These are phyloP conservation scores for Neospermospora avenae DNA, from an alignment of 2,329 filamentous ascomycete genomes.

Conservation along the genomic window DNA sequence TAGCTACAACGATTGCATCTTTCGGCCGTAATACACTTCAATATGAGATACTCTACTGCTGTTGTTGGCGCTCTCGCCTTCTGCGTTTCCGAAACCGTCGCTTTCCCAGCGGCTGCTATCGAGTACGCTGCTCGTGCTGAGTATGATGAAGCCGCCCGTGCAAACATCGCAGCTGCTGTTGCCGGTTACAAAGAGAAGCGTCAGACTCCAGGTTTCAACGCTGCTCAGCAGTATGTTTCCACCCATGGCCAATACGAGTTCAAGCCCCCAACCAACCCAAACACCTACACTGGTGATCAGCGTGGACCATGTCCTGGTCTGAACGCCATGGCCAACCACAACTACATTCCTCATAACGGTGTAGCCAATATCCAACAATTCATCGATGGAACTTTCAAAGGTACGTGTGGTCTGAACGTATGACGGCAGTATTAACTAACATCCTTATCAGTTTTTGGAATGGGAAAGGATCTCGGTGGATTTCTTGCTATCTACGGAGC, in stretches of 20 bases:
- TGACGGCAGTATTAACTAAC: neutral
- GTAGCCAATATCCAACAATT: slow-evolving; percentile 33
- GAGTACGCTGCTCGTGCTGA: slow-evolving; percentile 20
- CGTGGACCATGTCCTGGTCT: slow-evolving; percentile 36
- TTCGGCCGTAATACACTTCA: neutral
- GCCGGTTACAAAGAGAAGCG: neutral
- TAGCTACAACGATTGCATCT: neutral
- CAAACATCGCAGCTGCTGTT: slow-evolving; percentile 9
- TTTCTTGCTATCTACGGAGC: slow-evolving; percentile 43
- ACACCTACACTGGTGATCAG: slow-evolving; percentile 20
- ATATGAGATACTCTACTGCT: slow-evolving; percentile 16
- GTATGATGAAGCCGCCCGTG: slow-evolving; percentile 7
- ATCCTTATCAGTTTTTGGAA: slow-evolving; percentile 41
- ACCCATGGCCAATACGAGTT: slow-evolving; percentile 36
- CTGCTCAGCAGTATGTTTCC: slow-evolving; percentile 15
- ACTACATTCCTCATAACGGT: slow-evolving; percentile 33
- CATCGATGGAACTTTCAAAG: slow-evolving; percentile 32
- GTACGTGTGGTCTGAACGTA: slow-evolving; percentile 14
- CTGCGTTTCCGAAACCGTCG: slow-evolving; percentile 16
- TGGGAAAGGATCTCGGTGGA: slow-evolving; percentile 41
- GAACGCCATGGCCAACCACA: slow-evolving; percentile 41
- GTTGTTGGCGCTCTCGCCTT: slow-evolving; percentile 11
- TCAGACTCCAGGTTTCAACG: slow-evolving; percentile 9
- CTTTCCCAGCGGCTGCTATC: slow-evolving; percentile 21
- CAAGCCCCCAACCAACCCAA: slow-evolving; percentile 34